Evolutionary conservation across 345 rosid genomes (phyloP).

Genomic region (Salix arbutifolia): DNA sequence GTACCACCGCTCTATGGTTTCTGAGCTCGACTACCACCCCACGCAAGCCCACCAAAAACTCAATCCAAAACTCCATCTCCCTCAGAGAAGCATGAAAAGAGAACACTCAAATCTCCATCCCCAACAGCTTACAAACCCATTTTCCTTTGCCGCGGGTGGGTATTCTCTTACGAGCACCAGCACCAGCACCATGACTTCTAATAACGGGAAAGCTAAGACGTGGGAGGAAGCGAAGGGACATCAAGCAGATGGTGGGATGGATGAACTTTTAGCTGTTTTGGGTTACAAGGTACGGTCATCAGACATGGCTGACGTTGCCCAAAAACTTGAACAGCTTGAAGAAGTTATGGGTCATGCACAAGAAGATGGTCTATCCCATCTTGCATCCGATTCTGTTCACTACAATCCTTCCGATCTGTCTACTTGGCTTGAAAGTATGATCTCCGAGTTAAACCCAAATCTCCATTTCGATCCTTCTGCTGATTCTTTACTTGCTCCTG

Average conservation of each 20-base stretch:
- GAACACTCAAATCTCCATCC: slow-evolving; percentile 40
- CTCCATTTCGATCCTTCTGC: slow-evolving; percentile 22
- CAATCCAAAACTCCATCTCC: slow-evolving; percentile 9
- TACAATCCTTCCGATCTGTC: slow-evolving; percentile 72
- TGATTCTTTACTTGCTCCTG: slow-evolving; percentile 33
- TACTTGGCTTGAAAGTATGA: slow-evolving; percentile 62
- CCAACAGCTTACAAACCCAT: slow-evolving; percentile 5
- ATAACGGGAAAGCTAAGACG: slow-evolving; percentile 39
- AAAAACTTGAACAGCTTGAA: slow-evolving; percentile 75
- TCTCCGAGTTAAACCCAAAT: slow-evolving; percentile 57
- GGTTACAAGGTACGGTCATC: slow-evolving; percentile 75
- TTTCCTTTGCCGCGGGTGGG: not conserved
- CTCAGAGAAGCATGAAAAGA: slow-evolving; percentile 42
- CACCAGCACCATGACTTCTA: not conserved
- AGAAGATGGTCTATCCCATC: slow-evolving; percentile 53
- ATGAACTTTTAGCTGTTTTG: slow-evolving; percentile 64
- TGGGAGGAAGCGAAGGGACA: slow-evolving; percentile 35
- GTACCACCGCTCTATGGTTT: slow-evolving; percentile 23
- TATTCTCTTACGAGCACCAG: not conserved
- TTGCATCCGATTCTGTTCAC: slow-evolving; percentile 65
- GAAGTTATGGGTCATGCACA: slow-evolving; percentile 56
- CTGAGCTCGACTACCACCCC: slow-evolving; percentile 9
- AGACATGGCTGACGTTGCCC: slow-evolving; percentile 88
- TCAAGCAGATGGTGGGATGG: slow-evolving; percentile 45
- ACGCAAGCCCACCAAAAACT: not conserved